Conservation (phyloP, 306 rosid genomes). For the Biancaea sappan region DNA sequence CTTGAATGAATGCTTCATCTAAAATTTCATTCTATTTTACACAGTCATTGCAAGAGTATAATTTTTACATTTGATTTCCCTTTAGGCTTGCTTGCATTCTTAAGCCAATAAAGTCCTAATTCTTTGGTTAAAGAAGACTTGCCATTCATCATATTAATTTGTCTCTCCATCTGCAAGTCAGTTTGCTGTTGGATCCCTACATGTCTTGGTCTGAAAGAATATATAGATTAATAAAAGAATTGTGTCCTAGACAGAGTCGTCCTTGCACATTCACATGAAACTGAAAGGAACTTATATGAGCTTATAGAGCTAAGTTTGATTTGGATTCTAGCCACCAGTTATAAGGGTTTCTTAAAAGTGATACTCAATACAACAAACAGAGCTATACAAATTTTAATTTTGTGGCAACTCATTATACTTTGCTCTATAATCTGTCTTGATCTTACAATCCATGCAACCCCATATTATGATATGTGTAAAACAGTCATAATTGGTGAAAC, state of each 20-base stretch:
- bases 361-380: not conserved
- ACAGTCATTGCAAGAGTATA: not conserved
- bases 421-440: not conserved
- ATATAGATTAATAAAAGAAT: not conserved
- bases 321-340: too few relatives aligned
- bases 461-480: too few relatives aligned
- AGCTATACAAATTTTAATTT: not conserved
- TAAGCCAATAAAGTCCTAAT: not conserved
- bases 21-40: not conserved
- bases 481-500: not conserved
- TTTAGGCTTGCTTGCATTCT: not conserved
- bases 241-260: not conserved
- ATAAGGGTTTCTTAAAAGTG: too few relatives aligned
- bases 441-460: not conserved
- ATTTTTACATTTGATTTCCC: not conserved
- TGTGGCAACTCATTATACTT: not conserved
- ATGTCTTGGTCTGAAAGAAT: slow-evolving; percentile 8
- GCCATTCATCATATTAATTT: not conserved
- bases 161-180: not conserved
- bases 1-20: not conserved
- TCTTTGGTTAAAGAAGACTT: not conserved
- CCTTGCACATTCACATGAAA: not conserved
- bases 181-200: not conserved
- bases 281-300: not conserved
- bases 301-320: too few relatives aligned